Evolutionary conservation across 2,329 filamentous ascomycete genomes (phyloP).

Genomic region (Helminthosporium solani): DNA sequence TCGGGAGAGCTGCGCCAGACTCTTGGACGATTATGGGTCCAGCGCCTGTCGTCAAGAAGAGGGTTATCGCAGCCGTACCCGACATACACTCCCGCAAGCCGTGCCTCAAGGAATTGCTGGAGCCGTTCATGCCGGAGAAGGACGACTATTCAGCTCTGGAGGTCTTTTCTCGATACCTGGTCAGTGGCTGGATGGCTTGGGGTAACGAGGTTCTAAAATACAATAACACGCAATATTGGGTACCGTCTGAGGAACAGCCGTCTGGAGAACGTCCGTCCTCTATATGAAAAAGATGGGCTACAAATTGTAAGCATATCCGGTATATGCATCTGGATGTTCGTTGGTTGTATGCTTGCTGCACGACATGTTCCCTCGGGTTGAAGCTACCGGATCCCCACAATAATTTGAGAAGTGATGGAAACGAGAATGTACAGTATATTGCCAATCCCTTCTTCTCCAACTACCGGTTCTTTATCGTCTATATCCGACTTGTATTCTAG

Average conservation of each 20-base stretch:
- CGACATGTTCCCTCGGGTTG: not conserved
- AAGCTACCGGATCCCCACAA: not conserved
- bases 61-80: constrained; percentile 68
- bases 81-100: constrained; percentile 80
- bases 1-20: constrained; percentile 50
- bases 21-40: constrained; percentile 22
- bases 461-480: no score
- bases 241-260: constrained; percentile 1
- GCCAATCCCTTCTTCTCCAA: no score
- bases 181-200: constrained; percentile 76
- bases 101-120: constrained; percentile 63
- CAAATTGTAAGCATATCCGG: not conserved
- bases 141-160: constrained; percentile 63
- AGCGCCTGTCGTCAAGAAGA: constrained; percentile 44
- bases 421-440: no score
- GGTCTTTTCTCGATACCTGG: constrained; percentile 73
- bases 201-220: constrained; percentile 72
- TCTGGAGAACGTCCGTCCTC: not conserved
- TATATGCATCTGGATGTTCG: not conserved
- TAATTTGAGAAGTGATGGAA: no score
- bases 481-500: no score
- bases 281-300: not conserved
- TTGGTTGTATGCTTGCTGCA: not conserved
- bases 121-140: constrained; percentile 51
- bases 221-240: constrained; percentile 60